Evolutionary conservation across 331 rosid genomes (phyloP), one percentile per base, ranked within the genome.

Genomic region (Malus hybrid): DNA sequence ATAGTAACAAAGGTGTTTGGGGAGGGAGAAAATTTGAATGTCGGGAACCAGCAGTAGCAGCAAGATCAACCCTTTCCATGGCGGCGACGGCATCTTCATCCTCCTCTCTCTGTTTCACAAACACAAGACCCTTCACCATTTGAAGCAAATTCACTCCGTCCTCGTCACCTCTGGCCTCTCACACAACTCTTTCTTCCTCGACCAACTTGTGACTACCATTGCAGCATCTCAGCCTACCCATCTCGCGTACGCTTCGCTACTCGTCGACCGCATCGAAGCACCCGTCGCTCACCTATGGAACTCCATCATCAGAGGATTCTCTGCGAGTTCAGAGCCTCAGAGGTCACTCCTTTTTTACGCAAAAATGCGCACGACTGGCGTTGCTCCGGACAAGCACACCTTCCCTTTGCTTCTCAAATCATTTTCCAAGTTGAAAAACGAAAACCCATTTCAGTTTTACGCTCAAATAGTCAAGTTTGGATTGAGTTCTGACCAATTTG

Each of bases 401-500:
- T 72, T 72, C 39, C 76, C 76, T 59, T 39, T 59, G 67, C 67
- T 72, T 3, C 76, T 72, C 55, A 72, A 72, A 29, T 67, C 28
- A 6, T 36, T 72, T 2, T 48, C 57, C 68, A 72, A 72, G 76
- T 5, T 72, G 57, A 4, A 24, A 15, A 24, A 59, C 57, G 52
- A 24, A 36, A 48, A 72, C 57, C 57, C 68, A 15, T 72, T 72
- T 60, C 76, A 72, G 42, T 59, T 57, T 59, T 72, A 59, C 50
- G 57, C 34, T 72, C 68, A 72, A 0, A 39, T 62, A 59, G 32
- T 85, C 8, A 87, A 87, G 78, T 78, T 75, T 1, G 96, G 96
- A 67, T 84, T 87, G 31, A 88, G 48, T 9, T 81, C 50, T 2
- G 85, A 91, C 74, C 82, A 81, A 70, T 91, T 84, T 61, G 84